Evolutionary conservation across 148 eudicot genomes (phyloP), one percentile per base, ranked within the genome.

Genomic region (Nepenthes gracilis): DNA sequence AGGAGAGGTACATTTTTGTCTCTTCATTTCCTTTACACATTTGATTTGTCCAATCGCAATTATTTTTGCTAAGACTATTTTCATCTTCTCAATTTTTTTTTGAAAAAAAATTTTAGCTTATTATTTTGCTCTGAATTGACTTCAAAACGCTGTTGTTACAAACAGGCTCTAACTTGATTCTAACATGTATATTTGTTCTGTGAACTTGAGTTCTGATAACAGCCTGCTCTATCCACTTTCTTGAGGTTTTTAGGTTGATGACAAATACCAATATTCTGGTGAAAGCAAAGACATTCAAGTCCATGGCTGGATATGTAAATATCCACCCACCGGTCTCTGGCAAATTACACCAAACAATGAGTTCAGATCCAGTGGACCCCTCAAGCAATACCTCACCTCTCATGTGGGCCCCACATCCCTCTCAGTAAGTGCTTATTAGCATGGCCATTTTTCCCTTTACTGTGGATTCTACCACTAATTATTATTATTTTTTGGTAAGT

Each of bases 321-420:
- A 90, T 35, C 83, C 88, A n/a, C 80, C 88, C 1, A 85, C 88
- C 12, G 97, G 97, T 13, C 78, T 90, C 36, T 90, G 97, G 97
- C 91, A 85, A 64, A 90, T 90, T 62, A 75, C 76, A 11, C 88
- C 95, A 2, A 86, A 79, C 73, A 81, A 84, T 36, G 97, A 90
- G 80, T 90, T 84, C 60, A 72, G 90, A 15, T 83, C 87, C 5
- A 88, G 86, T n/a, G 97, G 95, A 57, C 95, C 95, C 14, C 55
- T 78, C 58, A 90, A 90, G 61, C 94, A 86, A 59, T 87, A 80
- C 59, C 75, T 90, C 34, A 84, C 88, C 23, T 90, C 97, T 47
- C 97, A 90, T 68, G 97, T 90, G 33, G 81, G 81, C 43, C 97
- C 97, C 6, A 71, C 86, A 33, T 86, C 94, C 37, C 86, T 90